Conservation (phyloP, 441 rosid species). For the Syzygium malaccense region DNA sequence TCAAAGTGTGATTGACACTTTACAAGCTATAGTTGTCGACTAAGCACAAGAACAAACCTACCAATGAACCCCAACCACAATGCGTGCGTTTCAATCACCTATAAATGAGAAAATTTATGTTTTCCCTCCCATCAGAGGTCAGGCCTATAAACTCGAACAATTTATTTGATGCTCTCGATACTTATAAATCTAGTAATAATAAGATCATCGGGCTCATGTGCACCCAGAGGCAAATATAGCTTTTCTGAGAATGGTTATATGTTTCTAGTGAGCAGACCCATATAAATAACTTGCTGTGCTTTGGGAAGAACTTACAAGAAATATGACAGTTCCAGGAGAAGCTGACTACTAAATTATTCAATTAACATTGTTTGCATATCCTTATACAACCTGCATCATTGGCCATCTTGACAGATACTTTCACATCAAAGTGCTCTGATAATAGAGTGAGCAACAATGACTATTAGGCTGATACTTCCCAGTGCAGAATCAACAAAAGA, state of each 20-base stretch:
- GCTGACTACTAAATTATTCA: background rate
- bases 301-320: background rate
- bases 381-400: background rate
- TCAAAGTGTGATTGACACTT: no score
- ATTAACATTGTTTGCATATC: background rate
- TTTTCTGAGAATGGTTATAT: background rate
- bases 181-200: no score
- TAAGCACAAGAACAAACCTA: no score
- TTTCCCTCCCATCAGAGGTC: no score
- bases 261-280: background rate
- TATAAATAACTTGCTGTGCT: background rate
- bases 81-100: no score
- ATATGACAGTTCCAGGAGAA: background rate
- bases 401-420: background rate
- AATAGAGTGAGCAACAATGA: background rate
- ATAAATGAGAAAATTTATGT: no score
- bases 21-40: no score
- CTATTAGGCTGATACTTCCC: background rate
- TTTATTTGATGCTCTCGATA: no score
- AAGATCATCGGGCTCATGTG: no score
- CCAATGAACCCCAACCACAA: no score
- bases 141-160: no score
- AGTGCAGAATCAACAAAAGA: background rate
- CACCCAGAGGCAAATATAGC: background rate
- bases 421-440: background rate